phyloP scores from a whole-genome alignment of 2,329 filamentous ascomycete species.

The Endothia cerciana region DNA sequence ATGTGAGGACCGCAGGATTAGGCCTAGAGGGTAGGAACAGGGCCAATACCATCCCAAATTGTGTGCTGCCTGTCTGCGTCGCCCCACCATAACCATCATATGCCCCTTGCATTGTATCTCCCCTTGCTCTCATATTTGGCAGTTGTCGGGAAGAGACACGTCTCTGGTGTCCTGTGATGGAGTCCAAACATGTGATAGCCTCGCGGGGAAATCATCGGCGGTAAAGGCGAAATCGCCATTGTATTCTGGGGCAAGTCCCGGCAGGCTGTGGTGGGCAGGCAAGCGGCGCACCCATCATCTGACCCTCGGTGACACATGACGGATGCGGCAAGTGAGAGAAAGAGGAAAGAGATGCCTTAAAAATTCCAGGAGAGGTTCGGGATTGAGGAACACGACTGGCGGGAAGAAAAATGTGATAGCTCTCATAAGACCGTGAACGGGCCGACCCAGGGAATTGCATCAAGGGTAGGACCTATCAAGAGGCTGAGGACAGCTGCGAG shows the following conservation, averaged over 20 bases:
- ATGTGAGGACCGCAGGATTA: neutral
- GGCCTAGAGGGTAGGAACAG: neutral
- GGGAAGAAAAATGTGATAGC: neutral
- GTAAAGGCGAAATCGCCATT: neutral
- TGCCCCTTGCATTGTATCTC: neutral
- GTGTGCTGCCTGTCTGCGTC: neutral
- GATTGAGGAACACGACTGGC: neutral
- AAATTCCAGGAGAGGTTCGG: neutral
- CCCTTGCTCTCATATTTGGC: neutral
- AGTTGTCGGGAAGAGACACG: neutral
- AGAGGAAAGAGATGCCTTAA: neutral
- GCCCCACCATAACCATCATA: neutral
- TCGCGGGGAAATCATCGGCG: neutral
- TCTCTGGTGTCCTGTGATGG: neutral
- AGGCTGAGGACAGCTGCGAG: neutral
- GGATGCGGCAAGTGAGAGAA: slow-evolving; percentile 3
- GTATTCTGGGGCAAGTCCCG: neutral
- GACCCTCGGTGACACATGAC: slow-evolving; percentile 2
- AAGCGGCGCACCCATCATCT: neutral
- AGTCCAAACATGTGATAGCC: neutral
- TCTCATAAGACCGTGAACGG: slow-evolving; percentile 9
- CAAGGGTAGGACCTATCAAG: neutral
- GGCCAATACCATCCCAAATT: neutral
- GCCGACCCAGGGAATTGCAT: neutral
- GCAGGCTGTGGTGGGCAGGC: neutral